Evolutionary conservation across 108 stramenopile species (phyloP).

Genomic region (Nannochloropsis salina): DNA sequence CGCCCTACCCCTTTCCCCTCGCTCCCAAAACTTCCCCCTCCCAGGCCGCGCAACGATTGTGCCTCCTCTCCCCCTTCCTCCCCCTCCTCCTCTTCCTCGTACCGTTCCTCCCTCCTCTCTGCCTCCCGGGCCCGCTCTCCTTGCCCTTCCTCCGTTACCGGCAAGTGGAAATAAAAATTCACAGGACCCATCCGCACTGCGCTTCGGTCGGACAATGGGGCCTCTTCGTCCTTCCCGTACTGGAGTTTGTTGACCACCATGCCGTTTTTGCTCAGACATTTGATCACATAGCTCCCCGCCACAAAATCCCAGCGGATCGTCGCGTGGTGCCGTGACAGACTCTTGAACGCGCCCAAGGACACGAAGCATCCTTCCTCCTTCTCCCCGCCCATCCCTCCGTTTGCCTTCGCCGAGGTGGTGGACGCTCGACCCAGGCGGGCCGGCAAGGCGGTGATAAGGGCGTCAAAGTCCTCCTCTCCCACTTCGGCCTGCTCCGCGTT

Average conservation of each 20-base stretch:
- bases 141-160: neutral
- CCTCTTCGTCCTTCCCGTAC: neutral
- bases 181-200: neutral
- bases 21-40: neutral
- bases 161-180: neutral
- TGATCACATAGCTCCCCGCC: neutral
- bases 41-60: neutral
- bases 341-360: neutral
- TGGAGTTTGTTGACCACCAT: neutral
- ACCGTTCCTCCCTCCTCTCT: neutral
- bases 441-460: neutral
- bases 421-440: neutral
- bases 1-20: neutral
- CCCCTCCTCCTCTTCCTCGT: neutral
- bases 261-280: neutral
- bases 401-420: neutral
- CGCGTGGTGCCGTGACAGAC: neutral
- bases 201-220: neutral
- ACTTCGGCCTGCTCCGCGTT: neutral
- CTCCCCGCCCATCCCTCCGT: neutral
- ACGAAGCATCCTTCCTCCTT: neutral
- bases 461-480: constrained; percentile 7
- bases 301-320: neutral
- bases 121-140: neutral
- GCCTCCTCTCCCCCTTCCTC: neutral